These are phyloP conservation scores for Venturia oleaginea DNA, from an alignment of 2,329 filamentous ascomycete genomes.

Conservation along the genomic window DNA sequence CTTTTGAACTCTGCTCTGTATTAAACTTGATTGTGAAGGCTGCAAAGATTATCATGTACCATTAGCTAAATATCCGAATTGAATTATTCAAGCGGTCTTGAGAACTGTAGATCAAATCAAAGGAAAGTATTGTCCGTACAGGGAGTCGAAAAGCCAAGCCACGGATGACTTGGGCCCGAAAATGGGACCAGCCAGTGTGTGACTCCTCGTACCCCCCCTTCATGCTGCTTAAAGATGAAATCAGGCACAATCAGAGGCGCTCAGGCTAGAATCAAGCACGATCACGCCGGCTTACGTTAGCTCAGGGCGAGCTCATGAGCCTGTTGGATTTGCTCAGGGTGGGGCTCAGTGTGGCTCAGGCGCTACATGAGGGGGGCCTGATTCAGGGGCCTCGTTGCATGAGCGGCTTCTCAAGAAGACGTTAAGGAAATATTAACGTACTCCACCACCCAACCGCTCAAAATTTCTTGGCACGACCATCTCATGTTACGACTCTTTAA, in stretches of 20 bases:
- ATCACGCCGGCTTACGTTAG: conserved; percentile 16
- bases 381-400: too few relatives aligned
- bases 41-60: conserved; percentile 14
- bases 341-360: too few relatives aligned
- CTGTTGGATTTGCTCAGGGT: too few relatives aligned
- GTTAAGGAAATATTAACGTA: too few relatives aligned
- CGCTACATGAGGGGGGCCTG: too few relatives aligned
- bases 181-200: conserved; percentile 19
- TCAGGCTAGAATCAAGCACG: conserved; percentile 17
- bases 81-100: conserved; percentile 17
- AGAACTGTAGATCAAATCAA: conserved; percentile 18
- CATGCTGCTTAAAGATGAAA: conserved; percentile 20
- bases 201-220: conserved; percentile 20
- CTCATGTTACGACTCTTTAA: too few relatives aligned
- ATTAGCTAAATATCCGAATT: conserved; percentile 15
- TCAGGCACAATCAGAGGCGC: conserved; percentile 18
- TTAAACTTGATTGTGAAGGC: too few relatives aligned
- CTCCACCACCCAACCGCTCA: too few relatives aligned
- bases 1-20: conserved; percentile 17
- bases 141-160: conserved; percentile 19
- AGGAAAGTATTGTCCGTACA: conserved; percentile 19
- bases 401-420: too few relatives aligned
- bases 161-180: conserved; percentile 18
- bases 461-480: too few relatives aligned
- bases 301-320: conserved; percentile 16